These are phyloP conservation scores for Capsicum rhomboideum DNA, from an alignment of 257 asterid species.

Conservation along the genomic window DNA sequence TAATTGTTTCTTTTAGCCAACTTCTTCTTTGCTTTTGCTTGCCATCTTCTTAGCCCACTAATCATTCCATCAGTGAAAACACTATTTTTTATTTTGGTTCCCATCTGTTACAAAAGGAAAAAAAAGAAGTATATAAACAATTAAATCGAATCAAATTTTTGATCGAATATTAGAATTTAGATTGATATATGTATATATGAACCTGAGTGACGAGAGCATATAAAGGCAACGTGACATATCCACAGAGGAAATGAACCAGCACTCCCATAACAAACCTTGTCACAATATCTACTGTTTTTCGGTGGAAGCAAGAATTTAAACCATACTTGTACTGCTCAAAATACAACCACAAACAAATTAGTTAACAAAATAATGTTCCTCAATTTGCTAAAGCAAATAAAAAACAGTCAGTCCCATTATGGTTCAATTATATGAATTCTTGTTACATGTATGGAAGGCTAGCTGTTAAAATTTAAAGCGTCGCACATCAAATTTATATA, in stretches of 20 bases:
- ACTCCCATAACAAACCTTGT: conserved; percentile 43
- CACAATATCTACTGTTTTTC: conserved; percentile 39
- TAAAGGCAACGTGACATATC: conserved; percentile 67
- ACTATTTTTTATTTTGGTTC: conserved; percentile 43
- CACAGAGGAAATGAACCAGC: conserved; percentile 57
- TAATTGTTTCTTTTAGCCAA: conserved; percentile 20
- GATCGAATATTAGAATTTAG: neutral
- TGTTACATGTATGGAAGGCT: too few species aligned
- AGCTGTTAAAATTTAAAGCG: too few species aligned
- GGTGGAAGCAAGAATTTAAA: conserved; percentile 62
- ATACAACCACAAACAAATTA: neutral
- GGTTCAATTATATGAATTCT: too few species aligned
- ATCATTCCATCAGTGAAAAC: conserved; percentile 45
- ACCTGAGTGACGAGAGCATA: conserved; percentile 71
- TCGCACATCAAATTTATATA: too few species aligned
- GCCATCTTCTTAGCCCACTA: conserved; percentile 55
- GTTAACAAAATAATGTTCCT: neutral
- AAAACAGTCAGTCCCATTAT: too few species aligned
- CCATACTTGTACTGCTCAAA: conserved; percentile 47
- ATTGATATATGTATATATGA: neutral
- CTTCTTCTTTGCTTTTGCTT: conserved; percentile 42
- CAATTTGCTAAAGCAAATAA: neutral
- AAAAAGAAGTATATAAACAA: neutral
- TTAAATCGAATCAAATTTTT: neutral
- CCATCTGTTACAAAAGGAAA: conserved; percentile 34